These are phyloP conservation scores for Kodamaea sagamina DNA, from an alignment of 805 yeast species.

Conservation along the genomic window DNA sequence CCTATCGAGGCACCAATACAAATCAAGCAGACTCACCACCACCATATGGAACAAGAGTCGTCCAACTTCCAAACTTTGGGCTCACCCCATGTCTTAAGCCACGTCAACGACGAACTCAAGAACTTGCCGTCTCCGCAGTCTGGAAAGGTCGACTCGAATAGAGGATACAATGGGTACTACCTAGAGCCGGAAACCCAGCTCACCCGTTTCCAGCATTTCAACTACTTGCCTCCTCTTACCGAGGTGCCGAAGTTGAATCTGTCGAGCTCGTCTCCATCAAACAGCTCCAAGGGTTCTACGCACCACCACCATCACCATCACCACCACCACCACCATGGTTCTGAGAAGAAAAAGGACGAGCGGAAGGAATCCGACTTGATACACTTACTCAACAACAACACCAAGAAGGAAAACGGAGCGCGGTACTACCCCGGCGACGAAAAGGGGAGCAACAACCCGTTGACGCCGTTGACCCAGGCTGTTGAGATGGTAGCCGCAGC, in stretches of 20 bases:
- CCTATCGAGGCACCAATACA: constrained; percentile 10
- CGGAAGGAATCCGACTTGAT: constrained; percentile 37
- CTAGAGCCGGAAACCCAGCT: constrained; percentile 55
- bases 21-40: constrained; percentile 10
- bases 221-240: constrained; percentile 68
- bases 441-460: constrained; percentile 12
- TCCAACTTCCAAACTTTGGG: constrained; percentile 5
- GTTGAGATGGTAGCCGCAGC: constrained; percentile 41
- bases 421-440: neutral
- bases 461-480: constrained; percentile 45
- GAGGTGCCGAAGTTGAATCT: constrained; percentile 71
- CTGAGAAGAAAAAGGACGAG: constrained; percentile 5
- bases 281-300: constrained; percentile 19
- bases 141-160: neutral
- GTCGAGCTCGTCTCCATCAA: constrained; percentile 48
- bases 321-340: constrained; percentile 26
- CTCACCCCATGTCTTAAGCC: neutral
- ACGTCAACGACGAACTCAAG: neutral
- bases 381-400: constrained; percentile 43
- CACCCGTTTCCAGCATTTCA: constrained; percentile 68
- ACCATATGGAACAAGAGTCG: constrained; percentile 7
- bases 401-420: neutral
- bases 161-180: constrained; percentile 21
- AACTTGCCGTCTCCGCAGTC: neutral
- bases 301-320: constrained; percentile 35